These are phyloP conservation scores for Prototheca wickerhamii DNA, from an alignment of 163 green algal species.

Conservation along the genomic window DNA sequence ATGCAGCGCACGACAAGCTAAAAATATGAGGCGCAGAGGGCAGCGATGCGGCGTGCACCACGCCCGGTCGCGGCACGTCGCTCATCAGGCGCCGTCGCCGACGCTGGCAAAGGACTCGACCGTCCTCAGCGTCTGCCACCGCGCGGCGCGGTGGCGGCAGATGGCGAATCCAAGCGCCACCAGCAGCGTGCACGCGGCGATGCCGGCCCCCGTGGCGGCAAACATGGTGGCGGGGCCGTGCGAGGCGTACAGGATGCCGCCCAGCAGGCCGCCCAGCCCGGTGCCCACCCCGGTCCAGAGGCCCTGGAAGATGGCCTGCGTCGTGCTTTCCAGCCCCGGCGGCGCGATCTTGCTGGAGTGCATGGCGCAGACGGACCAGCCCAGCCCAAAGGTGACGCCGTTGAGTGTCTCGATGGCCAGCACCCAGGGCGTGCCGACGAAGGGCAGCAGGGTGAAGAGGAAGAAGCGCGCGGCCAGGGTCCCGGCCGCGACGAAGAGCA, in stretches of 20 bases:
- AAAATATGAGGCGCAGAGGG: too few relatives aligned
- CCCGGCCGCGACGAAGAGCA: slow-evolving; percentile 9
- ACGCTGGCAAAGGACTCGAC: too few relatives aligned
- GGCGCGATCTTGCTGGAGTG: slow-evolving; percentile 26
- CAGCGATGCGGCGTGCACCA: too few relatives aligned
- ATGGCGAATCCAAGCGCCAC: not conserved
- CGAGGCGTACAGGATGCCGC: slow-evolving; percentile 16
- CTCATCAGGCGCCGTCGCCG: too few relatives aligned
- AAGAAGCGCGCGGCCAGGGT: slow-evolving; percentile 8
- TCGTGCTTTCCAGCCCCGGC: slow-evolving; percentile 16
- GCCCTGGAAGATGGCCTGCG: slow-evolving; percentile 21
- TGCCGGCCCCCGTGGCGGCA: not conserved
- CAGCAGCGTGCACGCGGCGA: not conserved
- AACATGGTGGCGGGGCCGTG: slow-evolving; percentile 9
- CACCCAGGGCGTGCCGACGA: slow-evolving; percentile 4
- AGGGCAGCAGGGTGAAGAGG: slow-evolving; percentile 16
- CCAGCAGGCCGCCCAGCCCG: slow-evolving; percentile 12
- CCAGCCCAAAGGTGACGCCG: slow-evolving; percentile 20
- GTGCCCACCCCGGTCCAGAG: slow-evolving; percentile 22
- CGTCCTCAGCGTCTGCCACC: not conserved
- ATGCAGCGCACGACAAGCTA: too few relatives aligned
- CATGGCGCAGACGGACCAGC: slow-evolving; percentile 22
- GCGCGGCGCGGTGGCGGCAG: not conserved
- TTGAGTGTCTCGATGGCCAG: slow-evolving; percentile 18
- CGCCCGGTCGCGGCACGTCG: too few relatives aligned